Base-by-base conservation (phyloP, 306 rosid species). In the Medicago lupulina region DNA sequence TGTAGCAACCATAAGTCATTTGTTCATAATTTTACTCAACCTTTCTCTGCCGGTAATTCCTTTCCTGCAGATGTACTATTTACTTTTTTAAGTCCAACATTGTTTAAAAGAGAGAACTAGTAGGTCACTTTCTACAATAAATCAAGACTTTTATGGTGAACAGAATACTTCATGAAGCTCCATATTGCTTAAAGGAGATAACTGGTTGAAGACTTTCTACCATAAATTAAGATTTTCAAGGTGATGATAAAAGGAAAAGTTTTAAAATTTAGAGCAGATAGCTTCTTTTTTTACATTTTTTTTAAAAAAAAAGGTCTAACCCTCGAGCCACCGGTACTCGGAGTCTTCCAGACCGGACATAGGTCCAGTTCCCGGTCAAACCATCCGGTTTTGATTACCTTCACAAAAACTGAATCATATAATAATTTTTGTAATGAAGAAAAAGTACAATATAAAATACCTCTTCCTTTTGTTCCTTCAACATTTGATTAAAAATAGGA, bases 401-500 rank as follows among this genome's bases (percentile, higher is more conserved):
- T 0, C 9, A 0, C 58, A 51, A 58, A 73, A 36, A 47, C 12
- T 67, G 53, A 44, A 70, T 31, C 55, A 71, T 8, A n/a, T n/a
- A n/a, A 63, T 23, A 41, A 69, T 23, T 28, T 47, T 67, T 34
- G 18, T 36, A 70, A 57, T 8, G 64, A 63, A 57, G 14, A 34
- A 72, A 39, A 61, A 59, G 54, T 25, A 49, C 9, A 34, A 49
- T 77, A 51, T 76, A 18, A 14, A 72, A 51, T 87, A 89, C 97
- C 91, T 87, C 92, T 38, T 84, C 75, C n/a, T 14, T 77, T 76
- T 95, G 99, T 69, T 95, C 97, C 78, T 67, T 85, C 91, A 95
- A 77, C 99, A 95, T 92, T 79, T 86, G 96, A 80, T 95, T 89
- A 61, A 92, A 90, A 74, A 95, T 87, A 36, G 99, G 97, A 79